Percentiles rank a stretch among this genome's conserved stretches.
These are phyloP conservation scores for Myxozyma melibiosi DNA, from an alignment of 805 yeast genomes.

Conservation along the genomic window DNA sequence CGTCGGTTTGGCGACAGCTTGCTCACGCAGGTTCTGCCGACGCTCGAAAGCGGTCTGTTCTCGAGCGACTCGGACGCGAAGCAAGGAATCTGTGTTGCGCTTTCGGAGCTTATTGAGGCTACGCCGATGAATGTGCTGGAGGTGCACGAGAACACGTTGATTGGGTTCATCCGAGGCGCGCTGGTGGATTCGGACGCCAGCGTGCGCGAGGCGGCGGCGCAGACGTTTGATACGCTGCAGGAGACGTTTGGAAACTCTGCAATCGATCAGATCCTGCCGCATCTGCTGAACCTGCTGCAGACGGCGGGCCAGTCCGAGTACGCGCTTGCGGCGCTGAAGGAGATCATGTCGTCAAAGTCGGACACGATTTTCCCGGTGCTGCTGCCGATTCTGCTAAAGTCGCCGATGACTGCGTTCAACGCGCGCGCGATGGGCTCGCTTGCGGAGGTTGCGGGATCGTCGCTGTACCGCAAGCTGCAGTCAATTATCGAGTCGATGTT, in stretches of 20 bases:
- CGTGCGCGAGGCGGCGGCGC: constrained; percentile 90
- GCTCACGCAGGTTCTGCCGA: constrained; percentile 79
- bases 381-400: constrained; percentile 76
- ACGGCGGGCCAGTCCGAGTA: constrained; percentile 59
- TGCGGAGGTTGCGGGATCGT: constrained; percentile 87
- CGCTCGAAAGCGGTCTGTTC: constrained; percentile 66
- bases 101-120: constrained; percentile 79
- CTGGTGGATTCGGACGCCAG: constrained; percentile 69
- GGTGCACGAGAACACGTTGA: constrained; percentile 67
- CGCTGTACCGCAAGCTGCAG: constrained; percentile 71
- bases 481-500: constrained; percentile 75
- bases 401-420: constrained; percentile 81
- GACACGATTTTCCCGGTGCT: constrained; percentile 92
- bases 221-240: constrained; percentile 85
- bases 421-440: constrained; percentile 85
- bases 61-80: constrained; percentile 75
- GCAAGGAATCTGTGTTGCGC: constrained; percentile 95
- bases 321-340: constrained; percentile 86
- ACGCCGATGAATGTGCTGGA: constrained; percentile 59
- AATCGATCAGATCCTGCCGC: constrained; percentile 86
- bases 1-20: constrained; percentile 92
- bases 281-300: constrained; percentile 70
- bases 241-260: constrained; percentile 79
- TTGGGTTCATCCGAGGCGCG: constrained; percentile 74
- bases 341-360: constrained; percentile 86